Percentiles rank a stretch among this genome's conserved stretches.
These are phyloP conservation scores for Avicennia marina DNA, from an alignment of 257 asterid species.

Conservation along the genomic window DNA sequence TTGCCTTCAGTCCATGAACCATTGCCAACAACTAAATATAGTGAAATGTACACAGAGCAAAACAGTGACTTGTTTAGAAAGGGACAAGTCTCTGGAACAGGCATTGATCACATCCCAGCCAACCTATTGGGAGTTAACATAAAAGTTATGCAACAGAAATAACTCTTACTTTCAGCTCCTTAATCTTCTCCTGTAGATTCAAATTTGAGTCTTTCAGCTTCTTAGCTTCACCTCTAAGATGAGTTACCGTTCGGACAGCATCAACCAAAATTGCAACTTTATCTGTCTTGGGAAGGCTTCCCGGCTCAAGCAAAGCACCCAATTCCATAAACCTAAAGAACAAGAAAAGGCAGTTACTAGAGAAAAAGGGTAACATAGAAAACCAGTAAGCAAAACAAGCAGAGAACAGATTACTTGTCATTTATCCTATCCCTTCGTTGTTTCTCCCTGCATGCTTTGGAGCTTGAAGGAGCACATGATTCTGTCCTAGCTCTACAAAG, in stretches of 20 bases:
- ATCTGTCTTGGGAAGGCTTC: slow-evolving; percentile 65
- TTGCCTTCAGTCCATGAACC: background rate
- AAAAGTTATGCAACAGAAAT: too few species aligned
- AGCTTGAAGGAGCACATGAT: slow-evolving; percentile 47
- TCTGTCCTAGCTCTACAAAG: slow-evolving; percentile 49
- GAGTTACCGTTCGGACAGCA: slow-evolving; percentile 66
- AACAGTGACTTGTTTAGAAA: background rate
- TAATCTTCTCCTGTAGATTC: slow-evolving; percentile 62
- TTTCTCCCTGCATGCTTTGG: slow-evolving; percentile 83
- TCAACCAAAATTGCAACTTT: slow-evolving; percentile 62
- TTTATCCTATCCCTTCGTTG: slow-evolving; percentile 66
- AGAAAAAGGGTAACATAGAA: background rate
- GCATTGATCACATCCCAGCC: too few species aligned
- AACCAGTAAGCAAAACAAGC: background rate
- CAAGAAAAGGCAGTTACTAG: slow-evolving; percentile 4
- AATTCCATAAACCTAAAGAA: slow-evolving; percentile 54
- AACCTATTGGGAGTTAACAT: too few species aligned
- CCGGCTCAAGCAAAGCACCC: slow-evolving; percentile 74
- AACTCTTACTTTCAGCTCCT: slow-evolving; percentile 63
- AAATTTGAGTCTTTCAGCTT: slow-evolving; percentile 59
- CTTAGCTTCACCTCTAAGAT: slow-evolving; percentile 58
- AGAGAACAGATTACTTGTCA: slow-evolving; percentile 45
- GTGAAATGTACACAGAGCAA: background rate
- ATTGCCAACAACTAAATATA: background rate
- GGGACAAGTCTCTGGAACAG: background rate